Base-by-base conservation (phyloP, 148 eudicot species). In the Vaccinium corymbosum region DNA sequence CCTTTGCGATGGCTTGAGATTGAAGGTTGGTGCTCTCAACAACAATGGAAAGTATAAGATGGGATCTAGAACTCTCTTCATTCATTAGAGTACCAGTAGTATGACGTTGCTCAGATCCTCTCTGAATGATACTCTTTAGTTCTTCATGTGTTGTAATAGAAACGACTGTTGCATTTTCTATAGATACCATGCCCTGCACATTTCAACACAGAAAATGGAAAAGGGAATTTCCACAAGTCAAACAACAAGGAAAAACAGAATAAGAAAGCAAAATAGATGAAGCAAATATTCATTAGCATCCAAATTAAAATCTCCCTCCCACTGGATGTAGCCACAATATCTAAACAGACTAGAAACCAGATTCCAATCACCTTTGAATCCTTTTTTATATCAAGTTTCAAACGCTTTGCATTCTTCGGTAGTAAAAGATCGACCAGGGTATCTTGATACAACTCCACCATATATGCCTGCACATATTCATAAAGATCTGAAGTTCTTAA, bases 371-470 rank as follows among this genome's bases (percentile, higher is more conserved):
- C 99, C 98, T 95, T 97, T 5, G 98, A 83, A 88, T 97, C 99
- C 78, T 97, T 97, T 85, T 95, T 97, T 25, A 97, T 92, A 49
- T 97, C 98, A 78, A 97, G 80, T 84, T 95, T 97, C 85, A 64
- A 71, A 22, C 92, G 94, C 85, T 92, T 95, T 55, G 93, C 93
- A 85, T 91, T 84, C 91, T 94, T 97, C 14, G 98, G 95, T 56
- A 94, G 80, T 82, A 97, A 82, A 55, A 97, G 99, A 86, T 97
- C 99, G 70, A 97, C 87, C 80, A 97, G 76, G 20, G 94, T 93
- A 85, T 97, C 99, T 88, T 97, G 99, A 90, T 97, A 97, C 46
- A 97, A 89, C 88, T 97, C 99, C 86, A 97, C 84, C 98, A 97
- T 94, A 76, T 97, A 97, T 0, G 85, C 98, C 99, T 97, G 90